phyloP scores from a whole-genome alignment of 176 grass and related monocot species.

The Lolium perenne region DNA sequence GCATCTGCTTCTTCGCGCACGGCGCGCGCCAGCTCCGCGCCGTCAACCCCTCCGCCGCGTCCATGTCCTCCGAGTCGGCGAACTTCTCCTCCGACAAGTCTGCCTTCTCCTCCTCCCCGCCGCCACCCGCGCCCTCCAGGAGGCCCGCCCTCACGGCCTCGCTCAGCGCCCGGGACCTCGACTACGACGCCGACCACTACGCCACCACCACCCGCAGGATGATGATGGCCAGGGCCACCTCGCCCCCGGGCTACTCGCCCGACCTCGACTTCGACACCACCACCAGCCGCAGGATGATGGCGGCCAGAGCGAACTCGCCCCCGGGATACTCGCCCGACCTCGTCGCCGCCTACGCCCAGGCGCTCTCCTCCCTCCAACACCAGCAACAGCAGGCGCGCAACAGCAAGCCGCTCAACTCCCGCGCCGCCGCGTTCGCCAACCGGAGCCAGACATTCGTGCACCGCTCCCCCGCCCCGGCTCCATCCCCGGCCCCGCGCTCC shows the following conservation, averaged over 20 bases:
- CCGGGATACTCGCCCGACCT: conserved; percentile 37
- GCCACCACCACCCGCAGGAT: conserved; percentile 40
- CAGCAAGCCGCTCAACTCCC: conserved; percentile 39
- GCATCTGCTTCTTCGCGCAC: conserved; percentile 82
- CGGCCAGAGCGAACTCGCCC: neutral
- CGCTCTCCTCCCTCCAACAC: conserved; percentile 36
- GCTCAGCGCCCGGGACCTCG: conserved; percentile 59
- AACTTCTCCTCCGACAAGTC: too few relatives aligned
- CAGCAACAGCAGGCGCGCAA: neutral
- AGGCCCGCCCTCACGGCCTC: conserved; percentile 48
- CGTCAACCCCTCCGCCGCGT: conserved; percentile 52
- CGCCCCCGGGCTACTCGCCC: conserved; percentile 20
- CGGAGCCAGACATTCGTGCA: conserved; percentile 75
- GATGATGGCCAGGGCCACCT: neutral
- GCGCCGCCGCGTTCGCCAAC: conserved; percentile 49
- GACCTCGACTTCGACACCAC: conserved; percentile 56
- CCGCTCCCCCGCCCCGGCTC: conserved; percentile 23
- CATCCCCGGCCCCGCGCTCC: neutral
- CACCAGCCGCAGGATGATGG: conserved; percentile 43
- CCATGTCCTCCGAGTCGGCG: conserved; percentile 2
- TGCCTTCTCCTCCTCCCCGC: neutral
- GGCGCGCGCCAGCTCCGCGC: conserved; percentile 60
- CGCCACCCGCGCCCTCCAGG: neutral
- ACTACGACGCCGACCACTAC: conserved; percentile 60
- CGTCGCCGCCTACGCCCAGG: conserved; percentile 23